Percentiles rank a stretch among this genome's conserved stretches.
Evolutionary conservation across 257 asterid species (phyloP).

Genomic region (Solanum stenotomum): DNA sequence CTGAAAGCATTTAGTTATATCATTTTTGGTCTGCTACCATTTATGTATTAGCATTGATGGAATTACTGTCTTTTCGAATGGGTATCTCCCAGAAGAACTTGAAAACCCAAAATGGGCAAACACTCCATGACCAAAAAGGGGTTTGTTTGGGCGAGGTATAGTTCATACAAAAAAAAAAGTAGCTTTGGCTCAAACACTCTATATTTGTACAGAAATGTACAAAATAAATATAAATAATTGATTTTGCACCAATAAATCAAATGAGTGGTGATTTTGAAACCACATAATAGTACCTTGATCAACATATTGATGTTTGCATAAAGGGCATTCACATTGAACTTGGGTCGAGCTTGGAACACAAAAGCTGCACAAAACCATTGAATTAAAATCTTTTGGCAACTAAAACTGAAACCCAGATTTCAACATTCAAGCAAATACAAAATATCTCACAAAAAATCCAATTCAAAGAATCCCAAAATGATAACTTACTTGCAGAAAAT

Average conservation of each 20-base stretch:
- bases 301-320: conserved; percentile 41
- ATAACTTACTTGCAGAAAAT: conserved; percentile 70
- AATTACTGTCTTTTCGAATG: background rate
- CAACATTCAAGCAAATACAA: background rate
- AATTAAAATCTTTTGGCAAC: background rate
- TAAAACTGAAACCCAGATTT: background rate
- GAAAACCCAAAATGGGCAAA: background rate
- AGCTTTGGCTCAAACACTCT: background rate
- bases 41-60: background rate
- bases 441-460: background rate
- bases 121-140: background rate
- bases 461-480: background rate
- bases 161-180: background rate
- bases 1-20: background rate
- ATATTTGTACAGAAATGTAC: background rate
- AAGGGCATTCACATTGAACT: conserved; percentile 44
- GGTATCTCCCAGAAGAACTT: background rate
- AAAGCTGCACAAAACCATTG: conserved; percentile 21
- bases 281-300: conserved; percentile 30
- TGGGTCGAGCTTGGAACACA: conserved; percentile 33
- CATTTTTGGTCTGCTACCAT: background rate
- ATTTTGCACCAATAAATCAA: background rate
- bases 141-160: background rate
- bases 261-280: background rate
- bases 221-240: background rate